These are phyloP conservation scores for Catenaria anguillulae DNA, from an alignment of 371 early-diverging fungal genomes.

Conservation along the genomic window DNA sequence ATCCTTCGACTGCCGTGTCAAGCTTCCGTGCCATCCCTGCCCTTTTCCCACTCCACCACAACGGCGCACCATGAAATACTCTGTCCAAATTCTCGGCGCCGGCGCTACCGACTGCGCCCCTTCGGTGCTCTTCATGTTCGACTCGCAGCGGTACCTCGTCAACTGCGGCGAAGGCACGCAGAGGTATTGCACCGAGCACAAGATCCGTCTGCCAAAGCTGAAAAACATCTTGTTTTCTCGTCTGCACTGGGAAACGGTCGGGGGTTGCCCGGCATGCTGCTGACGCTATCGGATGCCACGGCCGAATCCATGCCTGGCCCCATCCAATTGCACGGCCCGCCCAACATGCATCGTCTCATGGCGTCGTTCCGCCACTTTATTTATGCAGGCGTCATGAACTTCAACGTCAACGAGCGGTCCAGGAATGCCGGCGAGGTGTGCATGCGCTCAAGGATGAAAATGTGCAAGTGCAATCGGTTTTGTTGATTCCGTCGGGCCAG, in stretches of 20 bases:
- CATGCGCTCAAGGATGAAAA: no score
- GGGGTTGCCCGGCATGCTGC: conserved; percentile 88
- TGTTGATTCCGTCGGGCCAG: no score
- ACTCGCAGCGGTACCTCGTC: conserved; percentile 71
- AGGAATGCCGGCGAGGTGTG: no score
- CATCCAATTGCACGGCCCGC: conserved; percentile 50
- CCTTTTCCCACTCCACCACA: no score
- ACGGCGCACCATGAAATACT: conserved; percentile 49
- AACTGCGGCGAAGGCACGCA: conserved; percentile 92
- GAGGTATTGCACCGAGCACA: conserved; percentile 62
- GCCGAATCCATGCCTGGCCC: conserved; percentile 13
- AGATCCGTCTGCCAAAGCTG: conserved; percentile 45
- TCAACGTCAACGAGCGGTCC: conserved; percentile 14
- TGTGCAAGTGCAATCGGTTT: no score
- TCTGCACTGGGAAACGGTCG: conserved; percentile 60
- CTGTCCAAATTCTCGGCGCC: conserved; percentile 57
- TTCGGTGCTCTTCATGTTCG: conserved; percentile 61
- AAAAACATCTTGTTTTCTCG: conserved; percentile 63
- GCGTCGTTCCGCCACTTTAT: conserved; percentile 69
- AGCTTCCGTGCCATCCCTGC: no score
- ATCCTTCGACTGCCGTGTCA: no score
- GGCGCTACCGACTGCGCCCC: conserved; percentile 52
- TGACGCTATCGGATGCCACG: conserved; percentile 74
- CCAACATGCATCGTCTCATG: conserved; percentile 63
- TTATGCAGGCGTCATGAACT: conserved; percentile 29